Base-by-base conservation (phyloP, 495 filamentous ascomycete genomes). In the Neurospora sp. region DNA sequence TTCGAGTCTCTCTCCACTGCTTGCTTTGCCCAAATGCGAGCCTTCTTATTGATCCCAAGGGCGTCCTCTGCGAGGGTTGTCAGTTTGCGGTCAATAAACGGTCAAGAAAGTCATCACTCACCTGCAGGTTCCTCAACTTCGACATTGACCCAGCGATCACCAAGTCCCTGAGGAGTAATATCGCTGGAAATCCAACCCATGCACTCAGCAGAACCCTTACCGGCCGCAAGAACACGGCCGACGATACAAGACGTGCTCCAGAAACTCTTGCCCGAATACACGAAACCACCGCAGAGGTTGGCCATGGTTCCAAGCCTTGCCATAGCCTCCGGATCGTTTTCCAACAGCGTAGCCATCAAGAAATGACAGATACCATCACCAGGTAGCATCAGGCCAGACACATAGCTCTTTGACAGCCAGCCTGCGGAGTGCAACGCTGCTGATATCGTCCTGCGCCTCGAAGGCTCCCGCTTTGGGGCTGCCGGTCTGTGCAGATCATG, bases 191-290 rank as follows among this genome's bases (percentile, higher is more conserved):
- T 85, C 92, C 92, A 95, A 2, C 91, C 91, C 88, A 93, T 91
- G 75, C 91, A 93, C 73, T 92, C 91, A n/a, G 85, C 86, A 20
- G 90, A 87, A 10, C 88, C 90, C 37, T 87, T 84, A 11, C 88
- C 80, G 41, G 89, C 88, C 72, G 90, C 90, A 31, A 97, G 77
- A 0, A 97, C 91, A 40, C 92, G 88, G 9, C 92, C 92, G 35
- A 94, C 88, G 54, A 96, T 85, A 77, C 91, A 93, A 59, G 86
- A 82, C 40, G 91, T 94, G 80, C 92, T 94, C 93, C 93, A 97
- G 85, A 91, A 96, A 72, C 89, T 94, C 75, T 88, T 89, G 20
- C 85, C 87, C 10, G 77, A 79, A 77, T 93, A 94, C 9, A 91
- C 81, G 76, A 97, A 93, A 5, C 93, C 93, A n/a, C 91, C 91